phyloP scores from a whole-genome alignment of 2,329 filamentous ascomycete genomes.

The Aspergillus neoniger region DNA sequence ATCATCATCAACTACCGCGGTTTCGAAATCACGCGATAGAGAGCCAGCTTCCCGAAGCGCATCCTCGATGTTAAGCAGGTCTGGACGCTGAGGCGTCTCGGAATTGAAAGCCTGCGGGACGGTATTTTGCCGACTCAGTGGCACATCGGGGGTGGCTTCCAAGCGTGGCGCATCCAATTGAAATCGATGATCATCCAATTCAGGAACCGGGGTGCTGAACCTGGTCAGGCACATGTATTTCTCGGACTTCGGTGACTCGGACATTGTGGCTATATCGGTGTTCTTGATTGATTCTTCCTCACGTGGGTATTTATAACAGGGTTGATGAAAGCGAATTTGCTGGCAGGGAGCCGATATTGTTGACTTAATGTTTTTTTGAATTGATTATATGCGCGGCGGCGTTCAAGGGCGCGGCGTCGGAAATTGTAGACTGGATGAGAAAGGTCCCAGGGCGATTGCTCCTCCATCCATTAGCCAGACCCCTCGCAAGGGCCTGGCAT shows the following conservation, averaged over 20 bases:
- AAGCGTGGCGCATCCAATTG: slow-evolving; percentile 41
- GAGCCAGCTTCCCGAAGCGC: slow-evolving; percentile 46
- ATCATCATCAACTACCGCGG: slow-evolving; percentile 79
- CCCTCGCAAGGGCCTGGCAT: slow-evolving; percentile 45
- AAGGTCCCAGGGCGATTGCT: slow-evolving; percentile 32
- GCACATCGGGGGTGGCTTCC: slow-evolving; percentile 41
- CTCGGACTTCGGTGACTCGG: slow-evolving; percentile 65
- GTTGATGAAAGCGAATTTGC: background rate
- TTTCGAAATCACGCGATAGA: slow-evolving; percentile 79
- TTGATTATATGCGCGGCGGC: slow-evolving; percentile 3
- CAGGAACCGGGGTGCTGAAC: slow-evolving; percentile 64
- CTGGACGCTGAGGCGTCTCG: slow-evolving; percentile 52
- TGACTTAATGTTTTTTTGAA: slow-evolving; percentile 3
- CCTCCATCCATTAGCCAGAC: slow-evolving; percentile 46
- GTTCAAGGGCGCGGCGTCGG: slow-evolving; percentile 21
- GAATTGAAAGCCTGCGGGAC: slow-evolving; percentile 50
- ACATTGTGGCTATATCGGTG: slow-evolving; percentile 38
- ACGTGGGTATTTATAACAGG: background rate
- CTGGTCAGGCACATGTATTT: slow-evolving; percentile 58
- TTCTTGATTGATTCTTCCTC: background rate
- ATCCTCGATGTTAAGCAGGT: slow-evolving; percentile 51
- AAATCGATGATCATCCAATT: slow-evolving; percentile 81
- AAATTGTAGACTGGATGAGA: slow-evolving; percentile 26
- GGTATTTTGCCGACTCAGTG: slow-evolving; percentile 38
- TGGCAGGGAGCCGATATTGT: slow-evolving; percentile 4